Evolutionary conservation across 75 land plant species (phyloP).

Genomic region (Adiantum capillusveneris): DNA sequence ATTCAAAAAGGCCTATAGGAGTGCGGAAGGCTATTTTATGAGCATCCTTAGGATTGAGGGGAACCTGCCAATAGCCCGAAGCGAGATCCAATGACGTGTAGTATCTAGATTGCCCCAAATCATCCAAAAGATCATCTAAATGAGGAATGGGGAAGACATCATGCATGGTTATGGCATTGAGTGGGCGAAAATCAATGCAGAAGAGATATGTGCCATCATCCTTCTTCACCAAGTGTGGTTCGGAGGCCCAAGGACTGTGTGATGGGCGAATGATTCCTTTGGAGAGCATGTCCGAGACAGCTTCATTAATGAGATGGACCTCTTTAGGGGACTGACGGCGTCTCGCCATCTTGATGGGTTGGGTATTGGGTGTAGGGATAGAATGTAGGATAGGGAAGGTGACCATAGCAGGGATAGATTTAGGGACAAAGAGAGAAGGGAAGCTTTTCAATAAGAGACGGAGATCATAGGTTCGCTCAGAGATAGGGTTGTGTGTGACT

Average conservation of each 20-base stretch:
- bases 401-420: not conserved
- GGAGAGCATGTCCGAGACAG: not conserved
- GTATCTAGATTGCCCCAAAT: not conserved
- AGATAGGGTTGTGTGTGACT: not conserved
- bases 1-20: not conserved
- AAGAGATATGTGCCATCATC: conserved; percentile 19
- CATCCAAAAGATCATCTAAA: conserved; percentile 9
- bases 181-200: conserved; percentile 17
- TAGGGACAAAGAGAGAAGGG: not conserved
- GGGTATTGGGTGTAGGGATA: not conserved
- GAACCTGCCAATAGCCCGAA: conserved; percentile 17
- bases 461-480: not conserved
- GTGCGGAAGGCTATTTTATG: not conserved
- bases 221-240: conserved; percentile 13
- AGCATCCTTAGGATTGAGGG: not conserved
- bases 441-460: not conserved
- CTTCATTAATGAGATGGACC: not conserved
- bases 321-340: not conserved
- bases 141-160: conserved; percentile 10
- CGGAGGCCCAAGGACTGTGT: not conserved
- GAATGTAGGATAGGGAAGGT: not conserved
- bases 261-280: conserved; percentile 8
- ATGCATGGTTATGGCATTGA: conserved; percentile 9
- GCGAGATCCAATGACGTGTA: conserved; percentile 15
- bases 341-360: not conserved